Conservation (phyloP, 2,329 filamentous ascomycete genomes). For the Tolypocladium tundrense region DNA sequence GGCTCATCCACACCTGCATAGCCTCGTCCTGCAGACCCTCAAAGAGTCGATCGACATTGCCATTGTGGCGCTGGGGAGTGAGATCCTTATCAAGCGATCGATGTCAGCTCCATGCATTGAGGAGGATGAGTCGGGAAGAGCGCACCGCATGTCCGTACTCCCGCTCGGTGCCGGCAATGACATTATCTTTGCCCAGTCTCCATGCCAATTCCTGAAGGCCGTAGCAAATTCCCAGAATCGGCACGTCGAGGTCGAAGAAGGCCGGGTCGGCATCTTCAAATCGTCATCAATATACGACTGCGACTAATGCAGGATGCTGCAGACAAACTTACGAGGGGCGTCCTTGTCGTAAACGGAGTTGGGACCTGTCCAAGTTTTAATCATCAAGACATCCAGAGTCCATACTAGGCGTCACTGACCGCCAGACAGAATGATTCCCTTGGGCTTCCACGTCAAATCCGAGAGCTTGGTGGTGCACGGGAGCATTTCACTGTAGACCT, state of each 20-base stretch:
- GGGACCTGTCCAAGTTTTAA: constrained; percentile 22
- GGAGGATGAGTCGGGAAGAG: background rate
- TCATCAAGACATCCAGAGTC: constrained; percentile 2
- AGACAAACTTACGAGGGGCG: constrained; percentile 38
- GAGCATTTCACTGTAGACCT: constrained; percentile 68
- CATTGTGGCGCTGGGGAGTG: constrained; percentile 15
- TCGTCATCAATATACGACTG: constrained; percentile 3
- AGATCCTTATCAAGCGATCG: background rate
- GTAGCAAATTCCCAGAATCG: constrained; percentile 18
- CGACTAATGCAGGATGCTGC: background rate
- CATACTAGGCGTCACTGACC: constrained; percentile 12
- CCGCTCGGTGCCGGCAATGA: constrained; percentile 9
- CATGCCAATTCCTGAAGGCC: constrained; percentile 51
- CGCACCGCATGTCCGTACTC: constrained; percentile 6
- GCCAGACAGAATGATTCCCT: constrained; percentile 58
- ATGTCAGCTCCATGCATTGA: background rate
- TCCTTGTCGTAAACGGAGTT: constrained; percentile 71
- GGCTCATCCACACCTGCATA: constrained; percentile 63
- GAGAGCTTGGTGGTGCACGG: constrained; percentile 74
- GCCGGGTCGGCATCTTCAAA: constrained; percentile 60
- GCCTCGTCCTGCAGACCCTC: constrained; percentile 55
- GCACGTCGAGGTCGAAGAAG: constrained; percentile 13
- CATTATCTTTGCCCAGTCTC: constrained; percentile 25
- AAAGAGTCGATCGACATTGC: constrained; percentile 70
- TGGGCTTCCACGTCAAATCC: constrained; percentile 68